Evolutionary conservation across 192 early-diverging fungal genomes (phyloP).

Genomic region (Mortierella claussenii): DNA sequence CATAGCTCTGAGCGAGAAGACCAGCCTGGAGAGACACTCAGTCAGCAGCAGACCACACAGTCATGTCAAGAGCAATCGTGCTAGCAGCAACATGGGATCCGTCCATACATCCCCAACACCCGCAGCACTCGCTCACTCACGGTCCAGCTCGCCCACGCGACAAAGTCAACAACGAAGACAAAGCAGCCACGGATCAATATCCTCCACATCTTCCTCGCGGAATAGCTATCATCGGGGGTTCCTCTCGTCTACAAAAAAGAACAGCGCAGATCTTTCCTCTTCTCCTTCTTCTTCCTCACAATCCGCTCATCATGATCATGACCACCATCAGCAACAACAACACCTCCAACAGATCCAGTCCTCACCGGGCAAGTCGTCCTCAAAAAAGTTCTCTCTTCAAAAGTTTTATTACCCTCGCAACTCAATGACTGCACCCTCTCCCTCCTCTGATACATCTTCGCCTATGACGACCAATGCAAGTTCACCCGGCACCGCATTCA

Average conservation of each 20-base stretch:
- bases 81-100: not conserved
- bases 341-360: conserved; percentile 9
- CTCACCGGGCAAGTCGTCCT: conserved; percentile 3
- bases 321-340: not conserved
- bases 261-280: conserved; percentile 2
- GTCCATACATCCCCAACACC: not conserved
- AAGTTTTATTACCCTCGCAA: conserved; percentile 49
- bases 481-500: not conserved
- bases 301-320: not conserved
- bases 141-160: conserved; percentile 5
- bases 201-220: conserved; percentile 11
- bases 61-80: not conserved
- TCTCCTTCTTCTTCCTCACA: not conserved
- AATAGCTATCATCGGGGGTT: conserved; percentile 23
- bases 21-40: not conserved
- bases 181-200: conserved; percentile 16
- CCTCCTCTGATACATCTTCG: conserved; percentile 2
- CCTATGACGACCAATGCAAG: conserved; percentile 2
- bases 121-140: not conserved
- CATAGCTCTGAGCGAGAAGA: not conserved
- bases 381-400: conserved; percentile 42
- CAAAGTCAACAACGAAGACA: conserved; percentile 8
- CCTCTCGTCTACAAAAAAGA: conserved; percentile 18
- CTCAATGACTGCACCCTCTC: conserved; percentile 16
- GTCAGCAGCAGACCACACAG: not conserved